Evolutionary conservation across 1,284 basidiomycete species (phyloP), one percentile per base, ranked within the genome.

Genomic region (Mycena sp.): DNA sequence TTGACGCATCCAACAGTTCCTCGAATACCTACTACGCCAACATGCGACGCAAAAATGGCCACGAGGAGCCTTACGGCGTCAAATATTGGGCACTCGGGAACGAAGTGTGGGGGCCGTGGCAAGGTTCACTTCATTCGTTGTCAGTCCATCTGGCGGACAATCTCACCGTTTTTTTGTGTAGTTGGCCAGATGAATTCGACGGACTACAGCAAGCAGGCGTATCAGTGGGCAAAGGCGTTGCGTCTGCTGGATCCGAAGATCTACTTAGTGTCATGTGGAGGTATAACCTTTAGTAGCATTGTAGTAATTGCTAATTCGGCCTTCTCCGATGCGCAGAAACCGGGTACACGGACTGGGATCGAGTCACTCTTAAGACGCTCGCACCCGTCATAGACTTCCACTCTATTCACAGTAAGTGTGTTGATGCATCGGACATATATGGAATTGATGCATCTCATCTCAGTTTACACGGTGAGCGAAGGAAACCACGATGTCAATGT

Each of bases 221-320:
- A 79, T 49, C 85, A 85, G 68, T 90, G 87, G 87, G 87, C 87
- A 1, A 87, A 89, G 70, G 87, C 84, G 1, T 75, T 90, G 38
- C 81, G 81, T 48, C 77, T 89, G 0, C 81, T 89, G 11, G 88
- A 90, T 67, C 87, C 87, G 0, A 79, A 62, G 26, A 85, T 89
- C 71, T 77, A 85, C 66, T 76, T 89, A 11, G 78, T 89, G 17
- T 82, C 83, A 2, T 90, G 87, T 67, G 88, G 87, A 53, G 83
- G 78, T 78, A n/a, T n/a, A n/a, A n/a, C n/a, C n/a, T n/a, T n/a
- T n/a, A n/a, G n/a, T n/a, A n/a, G n/a, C n/a, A n/a, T n/a, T n/a
- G n/a, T n/a, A n/a, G n/a, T n/a, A n/a, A n/a, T n/a, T n/a, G n/a
- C n/a, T n/a, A n/a, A n/a, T n/a, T n/a, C n/a, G n/a, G n/a, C n/a